phyloP scores from a whole-genome alignment of 371 early-diverging fungal genomes.

The Blyttiomyces sp. region DNA sequence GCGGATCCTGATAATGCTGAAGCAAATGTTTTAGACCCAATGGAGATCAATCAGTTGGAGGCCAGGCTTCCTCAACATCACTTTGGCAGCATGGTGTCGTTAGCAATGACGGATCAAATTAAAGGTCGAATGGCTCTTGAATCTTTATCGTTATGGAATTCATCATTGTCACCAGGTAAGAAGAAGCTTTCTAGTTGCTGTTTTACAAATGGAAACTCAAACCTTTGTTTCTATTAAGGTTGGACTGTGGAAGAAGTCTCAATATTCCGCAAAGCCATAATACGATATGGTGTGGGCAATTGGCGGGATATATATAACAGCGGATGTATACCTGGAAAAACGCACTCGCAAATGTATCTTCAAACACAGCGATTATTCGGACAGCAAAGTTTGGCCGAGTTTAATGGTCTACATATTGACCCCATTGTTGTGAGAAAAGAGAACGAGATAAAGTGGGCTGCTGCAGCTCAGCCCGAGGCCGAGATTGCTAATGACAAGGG shows the following conservation, averaged over 20 bases:
- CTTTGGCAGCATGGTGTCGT: too few species aligned
- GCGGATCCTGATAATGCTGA: too few species aligned
- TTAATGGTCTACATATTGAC: slow-evolving; percentile 87
- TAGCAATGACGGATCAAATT: too few species aligned
- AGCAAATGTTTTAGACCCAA: too few species aligned
- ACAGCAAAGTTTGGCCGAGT: slow-evolving; percentile 92
- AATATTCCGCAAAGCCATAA: slow-evolving; percentile 74
- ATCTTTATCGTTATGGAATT: not conserved
- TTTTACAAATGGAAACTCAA: too few species aligned
- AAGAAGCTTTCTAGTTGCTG: too few species aligned
- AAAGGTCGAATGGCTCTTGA: too few species aligned
- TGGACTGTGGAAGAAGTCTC: slow-evolving; percentile 86
- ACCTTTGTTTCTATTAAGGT: slow-evolving; percentile 43
- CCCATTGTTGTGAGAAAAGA: slow-evolving; percentile 75
- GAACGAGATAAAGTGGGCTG: slow-evolving; percentile 76
- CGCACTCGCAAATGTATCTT: slow-evolving; percentile 91
- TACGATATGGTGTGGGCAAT: slow-evolving; percentile 89
- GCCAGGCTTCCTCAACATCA: too few species aligned
- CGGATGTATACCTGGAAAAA: slow-evolving; percentile 83
- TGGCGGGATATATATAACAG: slow-evolving; percentile 91
- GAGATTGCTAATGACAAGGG: slow-evolving; percentile 39
- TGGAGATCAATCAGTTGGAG: too few species aligned
- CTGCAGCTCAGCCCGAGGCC: slow-evolving; percentile 87
- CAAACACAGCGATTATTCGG: slow-evolving; percentile 90
- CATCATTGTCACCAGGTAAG: too few species aligned